Conservation (phyloP, 2,329 filamentous ascomycete species). For the Colletotrichum graminicola region DNA sequence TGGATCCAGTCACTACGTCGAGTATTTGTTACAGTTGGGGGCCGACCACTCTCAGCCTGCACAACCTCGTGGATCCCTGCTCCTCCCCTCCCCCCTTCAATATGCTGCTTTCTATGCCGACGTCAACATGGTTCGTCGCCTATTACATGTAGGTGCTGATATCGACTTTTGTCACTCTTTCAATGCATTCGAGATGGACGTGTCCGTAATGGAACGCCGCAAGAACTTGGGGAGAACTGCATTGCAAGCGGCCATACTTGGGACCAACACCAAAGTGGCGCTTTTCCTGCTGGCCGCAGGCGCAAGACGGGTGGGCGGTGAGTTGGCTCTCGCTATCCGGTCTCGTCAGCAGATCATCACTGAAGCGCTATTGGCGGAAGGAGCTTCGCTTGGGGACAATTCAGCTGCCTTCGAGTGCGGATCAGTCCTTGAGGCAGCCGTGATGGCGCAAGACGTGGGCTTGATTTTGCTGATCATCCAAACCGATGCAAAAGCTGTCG, state of each 20-base stretch:
- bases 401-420: neutral
- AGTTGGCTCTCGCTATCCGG: neutral
- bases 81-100: neutral
- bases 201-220: too few species aligned
- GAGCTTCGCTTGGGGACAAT: neutral
- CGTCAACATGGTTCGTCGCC: rapidly evolving
- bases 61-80: rapidly evolving
- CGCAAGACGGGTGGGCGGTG: neutral
- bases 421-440: neutral
- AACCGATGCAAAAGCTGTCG: neutral
- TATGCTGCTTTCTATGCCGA: neutral
- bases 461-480: neutral
- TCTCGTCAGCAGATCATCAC: neutral
- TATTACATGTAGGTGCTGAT: neutral
- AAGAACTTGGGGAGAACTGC: neutral
- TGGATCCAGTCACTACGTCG: neutral
- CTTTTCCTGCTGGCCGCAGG: neutral
- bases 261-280: rapidly evolving
- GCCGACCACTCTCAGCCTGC: rapidly evolving
- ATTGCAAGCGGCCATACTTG: slow-evolving; percentile 6
- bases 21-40: rapidly evolving
- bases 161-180: neutral
- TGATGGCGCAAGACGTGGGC: neutral
- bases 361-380: neutral
- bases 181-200: rapidly evolving